Percentiles rank a stretch among this genome's conserved stretches.
Evolutionary conservation across 179 eudicot species (phyloP).

Genomic region (Beta lomatogona): DNA sequence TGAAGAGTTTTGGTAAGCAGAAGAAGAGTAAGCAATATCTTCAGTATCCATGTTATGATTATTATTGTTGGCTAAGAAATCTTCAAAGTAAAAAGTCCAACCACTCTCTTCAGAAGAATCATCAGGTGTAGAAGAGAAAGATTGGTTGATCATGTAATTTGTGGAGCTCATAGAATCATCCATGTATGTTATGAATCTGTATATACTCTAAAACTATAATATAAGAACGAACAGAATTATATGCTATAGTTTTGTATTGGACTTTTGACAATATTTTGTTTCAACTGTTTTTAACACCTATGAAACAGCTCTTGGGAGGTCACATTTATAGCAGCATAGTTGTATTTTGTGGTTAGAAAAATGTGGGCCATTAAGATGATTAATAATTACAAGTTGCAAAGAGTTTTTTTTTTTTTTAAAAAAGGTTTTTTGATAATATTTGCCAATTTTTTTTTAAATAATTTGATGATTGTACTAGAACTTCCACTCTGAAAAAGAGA

Average conservation of each 20-base stretch:
- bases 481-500: neutral
- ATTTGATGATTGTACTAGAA: too few relatives aligned
- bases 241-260: too few relatives aligned
- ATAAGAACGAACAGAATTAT: neutral
- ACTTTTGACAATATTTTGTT: neutral
- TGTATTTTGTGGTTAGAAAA: constrained; percentile 20
- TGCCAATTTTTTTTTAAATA: too few relatives aligned
- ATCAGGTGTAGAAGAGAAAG: neutral
- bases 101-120: constrained; percentile 31
- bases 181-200: neutral
- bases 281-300: constrained; percentile 6
- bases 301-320: constrained; percentile 11
- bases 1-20: constrained; percentile 18
- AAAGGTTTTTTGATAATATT: too few relatives aligned
- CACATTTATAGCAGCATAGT: constrained; percentile 18
- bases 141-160: constrained; percentile 23
- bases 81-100: constrained; percentile 38
- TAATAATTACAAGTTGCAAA: neutral
- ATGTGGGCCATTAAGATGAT: constrained; percentile 7
- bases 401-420: neutral
- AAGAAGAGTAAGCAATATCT: neutral
- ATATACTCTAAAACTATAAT: neutral
- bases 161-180: constrained; percentile 34
- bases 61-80: constrained; percentile 10
- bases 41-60: neutral